These are phyloP conservation scores for Solanum paucissectum DNA, from an alignment of 257 asterid genomes.

Conservation along the genomic window DNA sequence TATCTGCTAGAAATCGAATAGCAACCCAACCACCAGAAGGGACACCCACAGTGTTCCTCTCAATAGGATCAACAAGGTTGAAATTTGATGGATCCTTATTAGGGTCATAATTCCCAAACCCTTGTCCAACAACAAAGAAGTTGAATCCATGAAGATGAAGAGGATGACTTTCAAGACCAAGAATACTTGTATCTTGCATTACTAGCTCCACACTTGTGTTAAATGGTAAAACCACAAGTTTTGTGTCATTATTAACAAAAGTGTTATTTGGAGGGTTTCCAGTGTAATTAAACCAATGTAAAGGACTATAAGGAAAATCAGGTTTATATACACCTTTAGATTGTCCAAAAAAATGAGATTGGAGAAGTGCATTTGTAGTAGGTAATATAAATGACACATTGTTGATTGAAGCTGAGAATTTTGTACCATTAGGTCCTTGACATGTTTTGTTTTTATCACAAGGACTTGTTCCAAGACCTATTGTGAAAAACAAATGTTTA, in stretches of 20 bases:
- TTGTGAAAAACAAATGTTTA: background rate
- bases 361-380: background rate
- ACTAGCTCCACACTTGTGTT: background rate
- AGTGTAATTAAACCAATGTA: conserved; percentile 38
- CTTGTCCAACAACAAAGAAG: background rate
- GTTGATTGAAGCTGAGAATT: background rate
- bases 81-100: background rate
- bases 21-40: conserved; percentile 67
- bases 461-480: background rate
- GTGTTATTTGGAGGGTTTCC: conserved; percentile 49
- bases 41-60: conserved; percentile 21
- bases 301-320: conserved; percentile 35
- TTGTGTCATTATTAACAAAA: conserved; percentile 33
- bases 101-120: background rate
- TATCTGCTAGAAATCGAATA: conserved; percentile 44
- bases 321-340: conserved; percentile 29
- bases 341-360: background rate
- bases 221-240: conserved; percentile 22
- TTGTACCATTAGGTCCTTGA: background rate
- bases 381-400: background rate
- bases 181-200: background rate
- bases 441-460: background rate
- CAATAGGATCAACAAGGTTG: background rate
- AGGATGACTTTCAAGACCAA: background rate
- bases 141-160: background rate